Conservation (phyloP, 139 green algal genomes). For the Chloropicon primus region DNA sequence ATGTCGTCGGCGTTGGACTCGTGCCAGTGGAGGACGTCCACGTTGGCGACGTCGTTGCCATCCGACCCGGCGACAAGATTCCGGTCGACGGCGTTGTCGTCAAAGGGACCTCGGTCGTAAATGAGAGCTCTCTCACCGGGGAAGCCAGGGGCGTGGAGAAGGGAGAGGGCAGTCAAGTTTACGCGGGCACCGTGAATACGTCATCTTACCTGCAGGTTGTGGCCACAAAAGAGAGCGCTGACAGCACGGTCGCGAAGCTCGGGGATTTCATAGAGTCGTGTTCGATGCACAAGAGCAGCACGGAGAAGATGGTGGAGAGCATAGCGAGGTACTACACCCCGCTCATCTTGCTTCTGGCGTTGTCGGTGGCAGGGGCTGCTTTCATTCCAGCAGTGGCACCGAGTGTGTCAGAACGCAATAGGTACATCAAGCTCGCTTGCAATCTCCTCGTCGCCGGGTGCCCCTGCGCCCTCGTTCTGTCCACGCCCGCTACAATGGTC, state of each 20-base stretch:
- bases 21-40: constrained; percentile 52
- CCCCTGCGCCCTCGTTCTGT: constrained; percentile 82
- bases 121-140: constrained; percentile 69
- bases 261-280: neutral
- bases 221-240: neutral
- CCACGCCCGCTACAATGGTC: constrained; percentile 80
- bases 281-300: neutral
- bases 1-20: constrained; percentile 17
- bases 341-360: neutral
- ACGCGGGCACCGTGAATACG: neutral
- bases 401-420: too few relatives aligned
- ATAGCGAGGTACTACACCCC: neutral
- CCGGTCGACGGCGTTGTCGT: constrained; percentile 69
- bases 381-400: too few relatives aligned
- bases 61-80: constrained; percentile 67
- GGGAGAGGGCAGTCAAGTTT: neutral
- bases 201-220: neutral
- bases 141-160: constrained; percentile 71
- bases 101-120: constrained; percentile 36
- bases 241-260: neutral
- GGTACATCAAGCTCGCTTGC: too few relatives aligned
- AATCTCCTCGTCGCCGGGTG: constrained; percentile 88
- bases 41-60: constrained; percentile 47
- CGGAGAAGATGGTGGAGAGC: neutral
- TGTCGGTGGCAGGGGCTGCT: neutral